phyloP scores from a whole-genome alignment of 2,329 filamentous ascomycete genomes.

The Cryoendolithus antarcticus region DNA sequence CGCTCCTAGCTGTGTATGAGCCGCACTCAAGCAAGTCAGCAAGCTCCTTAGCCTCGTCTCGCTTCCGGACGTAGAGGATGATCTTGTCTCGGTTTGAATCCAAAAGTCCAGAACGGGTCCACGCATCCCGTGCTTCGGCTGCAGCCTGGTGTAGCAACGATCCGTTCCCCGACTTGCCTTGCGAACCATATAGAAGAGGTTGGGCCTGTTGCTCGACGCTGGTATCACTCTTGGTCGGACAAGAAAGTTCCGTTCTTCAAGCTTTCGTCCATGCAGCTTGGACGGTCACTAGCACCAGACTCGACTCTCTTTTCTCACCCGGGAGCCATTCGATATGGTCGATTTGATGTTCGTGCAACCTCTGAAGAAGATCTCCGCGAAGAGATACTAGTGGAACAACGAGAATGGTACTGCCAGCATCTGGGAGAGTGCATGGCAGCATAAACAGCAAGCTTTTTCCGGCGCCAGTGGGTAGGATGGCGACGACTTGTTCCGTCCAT shows the following conservation, averaged over 20 bases:
- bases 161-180: neutral
- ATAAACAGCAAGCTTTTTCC: constrained; percentile 21
- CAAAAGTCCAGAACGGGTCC: neutral
- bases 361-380: constrained; percentile 6
- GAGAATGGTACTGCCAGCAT: constrained; percentile 9
- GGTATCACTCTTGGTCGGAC: neutral
- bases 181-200: neutral
- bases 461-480: constrained; percentile 14
- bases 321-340: neutral
- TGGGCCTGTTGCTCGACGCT: neutral
- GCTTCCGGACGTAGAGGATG: constrained; percentile 3
- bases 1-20: too few relatives aligned
- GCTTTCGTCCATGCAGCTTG: constrained; percentile 11
- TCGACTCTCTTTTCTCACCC: neutral
- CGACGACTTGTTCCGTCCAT: constrained; percentile 7
- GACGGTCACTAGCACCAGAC: constrained; percentile 17
- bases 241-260: neutral
- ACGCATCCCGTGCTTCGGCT: neutral
- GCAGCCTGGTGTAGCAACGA: neutral
- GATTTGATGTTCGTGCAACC: neutral
- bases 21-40: neutral
- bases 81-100: constrained; percentile 1
- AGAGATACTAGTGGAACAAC: constrained; percentile 15
- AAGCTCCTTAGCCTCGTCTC: constrained; percentile 1
- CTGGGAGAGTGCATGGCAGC: constrained; percentile 11